Conservation (phyloP, 352 stramenopile genomes). For the Aphanomyces cochlioides region DNA sequence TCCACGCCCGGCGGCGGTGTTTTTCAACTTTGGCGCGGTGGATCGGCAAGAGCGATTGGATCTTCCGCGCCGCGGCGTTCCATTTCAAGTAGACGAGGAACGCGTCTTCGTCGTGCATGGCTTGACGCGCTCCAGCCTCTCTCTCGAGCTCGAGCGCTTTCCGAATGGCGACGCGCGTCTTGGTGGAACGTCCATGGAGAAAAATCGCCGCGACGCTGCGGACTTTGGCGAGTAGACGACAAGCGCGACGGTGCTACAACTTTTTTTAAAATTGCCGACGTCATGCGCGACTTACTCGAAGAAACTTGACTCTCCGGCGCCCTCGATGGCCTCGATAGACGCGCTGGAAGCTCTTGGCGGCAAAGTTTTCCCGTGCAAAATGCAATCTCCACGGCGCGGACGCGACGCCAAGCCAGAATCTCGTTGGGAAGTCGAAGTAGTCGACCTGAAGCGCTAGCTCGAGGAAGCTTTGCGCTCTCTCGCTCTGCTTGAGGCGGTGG, state of each 20-base stretch:
- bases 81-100: conserved; percentile 39
- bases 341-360: conserved; percentile 40
- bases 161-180: not conserved
- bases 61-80: conserved; percentile 44
- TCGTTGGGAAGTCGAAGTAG: conserved; percentile 45
- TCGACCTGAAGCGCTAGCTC: conserved; percentile 41
- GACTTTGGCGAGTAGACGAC: not conserved
- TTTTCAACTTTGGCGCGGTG: conserved; percentile 37
- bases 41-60: conserved; percentile 56
- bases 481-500: conserved; percentile 39
- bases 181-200: not conserved
- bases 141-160: conserved; percentile 12
- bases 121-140: conserved; percentile 40
- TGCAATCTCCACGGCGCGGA: conserved; percentile 44
- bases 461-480: conserved; percentile 37
- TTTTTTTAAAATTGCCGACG: not conserved
- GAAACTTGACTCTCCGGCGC: not conserved
- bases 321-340: conserved; percentile 21
- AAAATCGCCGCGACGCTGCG: not conserved
- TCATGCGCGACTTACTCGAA: not conserved
- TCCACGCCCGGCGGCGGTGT: conserved; percentile 32
- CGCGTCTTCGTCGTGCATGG: conserved; percentile 47
- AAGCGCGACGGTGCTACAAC: conserved; percentile 1
- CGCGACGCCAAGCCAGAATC: conserved; percentile 44
- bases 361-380: conserved; percentile 44